Conservation (phyloP, 352 stramenopile genomes). For the Globisporangium recalcitrans region DNA sequence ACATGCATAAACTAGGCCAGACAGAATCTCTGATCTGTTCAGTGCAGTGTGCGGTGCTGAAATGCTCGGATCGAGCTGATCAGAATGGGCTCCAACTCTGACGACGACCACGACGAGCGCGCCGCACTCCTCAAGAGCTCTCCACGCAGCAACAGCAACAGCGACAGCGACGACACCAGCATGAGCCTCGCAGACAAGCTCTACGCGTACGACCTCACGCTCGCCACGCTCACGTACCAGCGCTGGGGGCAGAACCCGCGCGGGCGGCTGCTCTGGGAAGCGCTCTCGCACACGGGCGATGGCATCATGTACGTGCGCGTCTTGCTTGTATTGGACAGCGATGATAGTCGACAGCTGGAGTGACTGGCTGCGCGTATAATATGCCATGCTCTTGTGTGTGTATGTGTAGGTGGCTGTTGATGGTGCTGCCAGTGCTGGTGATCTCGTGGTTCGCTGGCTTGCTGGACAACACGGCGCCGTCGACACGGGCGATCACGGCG, state of each 20-base stretch:
- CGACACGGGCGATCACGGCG: slow-evolving; percentile 27
- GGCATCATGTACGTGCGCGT: slow-evolving; percentile 65
- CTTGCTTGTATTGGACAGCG: background rate
- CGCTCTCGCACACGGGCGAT: slow-evolving; percentile 78
- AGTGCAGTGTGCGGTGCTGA: background rate
- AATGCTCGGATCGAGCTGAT: background rate
- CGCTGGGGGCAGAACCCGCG: slow-evolving; percentile 45
- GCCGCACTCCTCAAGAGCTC: slow-evolving; percentile 6
- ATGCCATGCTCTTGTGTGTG: background rate
- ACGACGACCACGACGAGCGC: slow-evolving; percentile 8
- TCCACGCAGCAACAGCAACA: slow-evolving; percentile 2
- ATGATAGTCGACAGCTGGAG: too few relatives aligned
- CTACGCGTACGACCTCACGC: slow-evolving; percentile 72
- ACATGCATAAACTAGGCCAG: background rate
- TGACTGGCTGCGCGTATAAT: background rate
- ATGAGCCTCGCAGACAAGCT: slow-evolving; percentile 58
- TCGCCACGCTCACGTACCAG: slow-evolving; percentile 65
- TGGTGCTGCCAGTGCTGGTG: slow-evolving; percentile 38
- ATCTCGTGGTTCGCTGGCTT: slow-evolving; percentile 30
- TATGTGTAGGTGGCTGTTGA: slow-evolving; percentile 48
- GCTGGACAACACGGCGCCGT: slow-evolving; percentile 23
- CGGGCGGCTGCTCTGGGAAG: slow-evolving; percentile 57
- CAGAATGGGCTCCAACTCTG: background rate
- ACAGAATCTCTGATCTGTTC: background rate
- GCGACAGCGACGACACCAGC: background rate